These are phyloP conservation scores for Colletotrichum cereale DNA, from an alignment of 2,329 filamentous ascomycete genomes.

Conservation along the genomic window DNA sequence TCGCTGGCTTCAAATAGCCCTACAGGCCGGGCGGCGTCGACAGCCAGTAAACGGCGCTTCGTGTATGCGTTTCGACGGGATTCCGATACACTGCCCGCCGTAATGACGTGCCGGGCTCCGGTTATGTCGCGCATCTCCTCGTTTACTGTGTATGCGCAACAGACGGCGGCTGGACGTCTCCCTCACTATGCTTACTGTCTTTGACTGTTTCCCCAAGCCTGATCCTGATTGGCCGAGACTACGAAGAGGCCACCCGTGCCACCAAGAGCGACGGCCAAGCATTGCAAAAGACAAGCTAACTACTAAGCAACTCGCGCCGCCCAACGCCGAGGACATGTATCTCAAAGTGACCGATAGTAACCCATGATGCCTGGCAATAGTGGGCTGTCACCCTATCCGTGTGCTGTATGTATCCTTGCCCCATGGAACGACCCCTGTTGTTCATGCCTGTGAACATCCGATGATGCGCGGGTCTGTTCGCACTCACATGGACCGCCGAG, in stretches of 20 bases:
- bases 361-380: constrained; percentile 30
- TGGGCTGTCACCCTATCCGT: constrained; percentile 13
- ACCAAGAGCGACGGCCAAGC: constrained; percentile 15
- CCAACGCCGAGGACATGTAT: neutral
- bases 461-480: constrained; percentile 5
- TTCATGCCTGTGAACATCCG: neutral
- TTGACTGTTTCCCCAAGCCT: constrained; percentile 14
- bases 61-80: constrained; percentile 37
- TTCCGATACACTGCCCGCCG: constrained; percentile 29
- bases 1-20: constrained; percentile 24
- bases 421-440: neutral
- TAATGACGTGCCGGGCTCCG: constrained; percentile 28
- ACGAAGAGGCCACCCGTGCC: constrained; percentile 4
- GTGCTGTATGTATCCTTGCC: constrained; percentile 8
- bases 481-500: neutral
- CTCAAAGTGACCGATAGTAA: neutral
- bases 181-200: constrained; percentile 21
- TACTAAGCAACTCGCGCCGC: constrained; percentile 1
- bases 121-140: constrained; percentile 5
- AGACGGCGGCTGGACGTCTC: neutral
- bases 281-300: neutral
- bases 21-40: neutral
- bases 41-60: constrained; percentile 22
- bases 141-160: neutral
- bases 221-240: constrained; percentile 28